Percentiles rank a stretch among this genome's conserved stretches.
Conservation (phyloP, 371 early-diverging fungal genomes). For the Apophysomyces ossiformis region DNA sequence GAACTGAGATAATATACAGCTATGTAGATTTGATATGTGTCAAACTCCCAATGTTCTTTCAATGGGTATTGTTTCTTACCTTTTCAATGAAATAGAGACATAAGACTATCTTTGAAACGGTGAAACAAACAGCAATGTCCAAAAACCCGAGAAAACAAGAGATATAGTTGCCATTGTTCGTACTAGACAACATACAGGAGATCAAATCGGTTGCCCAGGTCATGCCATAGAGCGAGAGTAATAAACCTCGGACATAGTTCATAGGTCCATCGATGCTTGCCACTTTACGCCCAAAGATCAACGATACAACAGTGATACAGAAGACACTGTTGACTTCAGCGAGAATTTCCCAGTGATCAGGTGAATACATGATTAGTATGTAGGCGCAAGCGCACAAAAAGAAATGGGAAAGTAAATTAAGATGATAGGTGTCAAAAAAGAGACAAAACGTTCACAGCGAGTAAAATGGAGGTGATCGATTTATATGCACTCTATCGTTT, state of each 20-base stretch:
- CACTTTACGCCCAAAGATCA: conserved; percentile 59
- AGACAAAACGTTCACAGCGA: too few species aligned
- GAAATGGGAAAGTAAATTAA: not conserved
- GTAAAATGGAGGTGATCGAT: not conserved
- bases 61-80: conserved; percentile 29
- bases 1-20: conserved; percentile 51
- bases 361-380: conserved; percentile 41
- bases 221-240: conserved; percentile 43
- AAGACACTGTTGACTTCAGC: conserved; percentile 52
- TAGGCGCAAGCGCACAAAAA: not conserved
- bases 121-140: conserved; percentile 46
- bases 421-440: too few species aligned
- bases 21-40: conserved; percentile 27
- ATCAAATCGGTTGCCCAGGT: conserved; percentile 58
- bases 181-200: conserved; percentile 56
- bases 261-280: conserved; percentile 51
- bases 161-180: conserved; percentile 56
- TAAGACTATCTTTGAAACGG: conserved; percentile 46
- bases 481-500: not conserved
- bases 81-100: conserved; percentile 64
- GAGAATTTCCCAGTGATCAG: conserved; percentile 52
- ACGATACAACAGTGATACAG: conserved; percentile 56
- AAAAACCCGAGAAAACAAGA: conserved; percentile 56
- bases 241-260: conserved; percentile 52
- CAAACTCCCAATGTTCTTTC: conserved; percentile 17